Evolutionary conservation across 805 yeast species (phyloP), one percentile per base, ranked within the genome.

Genomic region (Wickerhamiella galacta): DNA sequence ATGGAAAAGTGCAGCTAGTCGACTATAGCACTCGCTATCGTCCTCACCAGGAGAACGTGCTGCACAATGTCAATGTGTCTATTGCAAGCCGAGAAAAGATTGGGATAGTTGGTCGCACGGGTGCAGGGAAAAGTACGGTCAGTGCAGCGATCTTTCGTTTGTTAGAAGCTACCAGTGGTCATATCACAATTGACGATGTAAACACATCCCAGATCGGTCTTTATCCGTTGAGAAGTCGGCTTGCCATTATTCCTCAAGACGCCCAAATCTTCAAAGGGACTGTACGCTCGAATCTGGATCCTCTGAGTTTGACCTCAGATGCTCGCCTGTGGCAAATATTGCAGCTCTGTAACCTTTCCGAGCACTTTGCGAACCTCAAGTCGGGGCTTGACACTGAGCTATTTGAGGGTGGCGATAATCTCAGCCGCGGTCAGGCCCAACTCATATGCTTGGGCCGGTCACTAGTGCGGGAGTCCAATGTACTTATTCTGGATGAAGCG

Each of bases 31-130:
- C 95, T 4, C 67, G 80, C 38, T 85, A 82, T 54, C 81, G 93
- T 6, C 80, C 87, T n/a, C 71, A 70, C 21, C 60, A 79, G 39
- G 93, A 93, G 14, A 61, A 67, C 42, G 95, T 82, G 25, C 77
- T 85, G 44, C 78, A 80, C 47, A 68, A 72, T 41, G 82, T 83
- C 25, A 57, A 80, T 0, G 77, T 85, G 53, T 65, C 67, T 21
- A 83, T 85, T 25, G 68, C 68, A 33, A 70, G 90, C 16, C 68
- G 65, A 38, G 66, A 72, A 45, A 85, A 85, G 50, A 70, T 85
- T 45, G 95, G 95, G 49, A 75, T 85, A 48, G 94, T 85, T 36
- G 95, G 95, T 25, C 72, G 95, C 55, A 85, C 95, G 0, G 95
- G 95, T 54, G 95, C 95, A 19, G 95, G 95, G 47, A 85, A 85